Conservation (phyloP, 2,329 filamentous ascomycete genomes). For the Trichophyton benhamiae region DNA sequence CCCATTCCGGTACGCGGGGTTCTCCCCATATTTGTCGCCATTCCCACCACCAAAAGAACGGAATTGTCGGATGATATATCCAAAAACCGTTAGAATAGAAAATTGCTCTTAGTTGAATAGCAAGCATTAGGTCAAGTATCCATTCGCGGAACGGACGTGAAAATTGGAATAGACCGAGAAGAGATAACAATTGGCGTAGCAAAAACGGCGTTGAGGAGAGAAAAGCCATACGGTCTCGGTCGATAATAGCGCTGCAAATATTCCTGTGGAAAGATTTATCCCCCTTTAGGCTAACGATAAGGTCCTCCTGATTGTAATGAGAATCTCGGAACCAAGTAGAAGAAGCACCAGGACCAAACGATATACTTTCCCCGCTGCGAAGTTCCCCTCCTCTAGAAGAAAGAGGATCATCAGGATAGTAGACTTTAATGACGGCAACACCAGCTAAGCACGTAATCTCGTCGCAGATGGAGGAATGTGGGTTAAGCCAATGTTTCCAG, state of each 20-base stretch:
- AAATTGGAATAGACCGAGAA: not conserved
- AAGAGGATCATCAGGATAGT: not conserved
- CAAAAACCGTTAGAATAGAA: constrained; percentile 3
- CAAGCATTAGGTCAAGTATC: constrained; percentile 3
- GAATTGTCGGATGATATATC: constrained; percentile 3
- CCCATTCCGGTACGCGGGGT: not conserved
- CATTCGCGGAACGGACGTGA: not conserved
- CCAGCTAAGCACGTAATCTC: not conserved
- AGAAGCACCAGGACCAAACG: not conserved
- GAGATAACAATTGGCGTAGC: not conserved
- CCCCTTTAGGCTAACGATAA: not conserved
- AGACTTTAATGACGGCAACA: not conserved
- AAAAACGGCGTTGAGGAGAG: not conserved
- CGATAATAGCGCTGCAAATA: constrained; percentile 4
- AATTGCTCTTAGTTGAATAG: constrained; percentile 2
- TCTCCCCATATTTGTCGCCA: constrained; percentile 2
- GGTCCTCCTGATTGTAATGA: not conserved
- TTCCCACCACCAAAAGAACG: not conserved
- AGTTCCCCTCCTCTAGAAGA: not conserved
- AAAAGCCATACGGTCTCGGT: not conserved
- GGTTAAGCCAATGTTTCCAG: constrained; percentile 1
- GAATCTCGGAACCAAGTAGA: not conserved
- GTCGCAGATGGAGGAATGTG: not conserved
- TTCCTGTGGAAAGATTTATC: not conserved
- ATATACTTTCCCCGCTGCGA: not conserved